phyloP scores from a whole-genome alignment of 805 yeast species.

The Saturnispora galanensis region DNA sequence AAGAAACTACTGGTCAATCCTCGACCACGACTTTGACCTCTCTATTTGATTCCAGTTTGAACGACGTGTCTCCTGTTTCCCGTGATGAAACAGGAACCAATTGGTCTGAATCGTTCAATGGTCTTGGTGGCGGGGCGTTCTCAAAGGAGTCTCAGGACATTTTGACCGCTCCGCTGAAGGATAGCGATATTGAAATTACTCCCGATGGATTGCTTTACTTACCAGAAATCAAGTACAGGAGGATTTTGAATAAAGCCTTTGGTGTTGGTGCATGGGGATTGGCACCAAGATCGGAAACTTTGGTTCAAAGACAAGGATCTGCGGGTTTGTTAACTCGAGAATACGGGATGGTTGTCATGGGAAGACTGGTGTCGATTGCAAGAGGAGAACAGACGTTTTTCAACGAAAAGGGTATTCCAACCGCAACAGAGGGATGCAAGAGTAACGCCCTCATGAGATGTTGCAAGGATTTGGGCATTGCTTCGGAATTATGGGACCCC shows the following conservation, averaged over 20 bases:
- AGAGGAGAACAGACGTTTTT: constrained; percentile 95
- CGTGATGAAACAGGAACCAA: constrained; percentile 31
- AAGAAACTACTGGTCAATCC: constrained; percentile 12
- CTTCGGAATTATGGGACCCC: constrained; percentile 97
- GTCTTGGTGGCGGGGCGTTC: constrained; percentile 76
- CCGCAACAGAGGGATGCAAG: constrained; percentile 96
- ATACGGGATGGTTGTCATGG: constrained; percentile 79
- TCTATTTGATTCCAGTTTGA: constrained; percentile 16
- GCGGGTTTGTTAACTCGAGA: constrained; percentile 65
- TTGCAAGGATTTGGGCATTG: constrained; percentile 94
- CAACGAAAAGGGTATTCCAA: constrained; percentile 76
- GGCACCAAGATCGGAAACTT: constrained; percentile 83
- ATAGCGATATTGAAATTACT: constrained; percentile 79
- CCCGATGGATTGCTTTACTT: constrained; percentile 89
- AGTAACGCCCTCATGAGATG: constrained; percentile 96
- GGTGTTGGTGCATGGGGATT: constrained; percentile 99
- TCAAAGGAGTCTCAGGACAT: constrained; percentile 46
- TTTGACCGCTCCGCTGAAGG: constrained; percentile 52
- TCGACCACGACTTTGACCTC: constrained; percentile 18
- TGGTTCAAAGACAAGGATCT: constrained; percentile 35
- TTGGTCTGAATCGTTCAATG: constrained; percentile 85
- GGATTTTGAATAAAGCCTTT: constrained; percentile 80
- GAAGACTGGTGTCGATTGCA: constrained; percentile 82
- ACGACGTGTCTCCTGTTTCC: constrained; percentile 7
- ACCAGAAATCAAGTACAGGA: constrained; percentile 92